phyloP scores from a whole-genome alignment of 345 rosid genomes.

The Eucalyptus urophylla region DNA sequence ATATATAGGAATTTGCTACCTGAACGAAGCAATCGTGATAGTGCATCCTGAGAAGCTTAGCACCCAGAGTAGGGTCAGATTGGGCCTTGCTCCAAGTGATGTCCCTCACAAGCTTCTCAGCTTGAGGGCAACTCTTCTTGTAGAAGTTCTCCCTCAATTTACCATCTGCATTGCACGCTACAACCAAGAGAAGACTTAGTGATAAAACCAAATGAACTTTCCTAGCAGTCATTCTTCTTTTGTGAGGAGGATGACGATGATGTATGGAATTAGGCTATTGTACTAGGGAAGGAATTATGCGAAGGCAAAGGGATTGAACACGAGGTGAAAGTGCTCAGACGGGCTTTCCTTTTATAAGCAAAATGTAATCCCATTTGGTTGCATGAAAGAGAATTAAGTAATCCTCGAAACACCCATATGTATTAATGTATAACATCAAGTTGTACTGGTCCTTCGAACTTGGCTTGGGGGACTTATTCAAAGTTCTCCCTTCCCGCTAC shows the following conservation, averaged over 20 bases:
- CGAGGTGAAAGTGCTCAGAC: not conserved
- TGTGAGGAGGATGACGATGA: not conserved
- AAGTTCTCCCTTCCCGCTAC: not conserved
- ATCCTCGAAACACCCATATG: not conserved
- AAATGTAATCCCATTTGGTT: not conserved
- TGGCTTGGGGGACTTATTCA: not conserved
- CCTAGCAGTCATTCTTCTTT: not conserved
- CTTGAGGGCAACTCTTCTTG: not conserved
- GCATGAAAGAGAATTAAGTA: not conserved
- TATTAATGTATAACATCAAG: not conserved
- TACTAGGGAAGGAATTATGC: not conserved
- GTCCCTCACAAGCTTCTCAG: not conserved
- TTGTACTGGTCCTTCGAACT: not conserved
- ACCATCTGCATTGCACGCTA: not conserved
- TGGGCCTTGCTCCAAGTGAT: not conserved
- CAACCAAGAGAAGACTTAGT: not conserved
- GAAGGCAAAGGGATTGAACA: not conserved
- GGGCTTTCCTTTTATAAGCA: not conserved
- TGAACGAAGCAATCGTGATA: not conserved
- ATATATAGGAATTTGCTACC: not conserved
- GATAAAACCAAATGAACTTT: not conserved
- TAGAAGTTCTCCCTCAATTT: not conserved
- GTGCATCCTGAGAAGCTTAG: conserved; percentile 1
- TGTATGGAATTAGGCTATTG: not conserved
- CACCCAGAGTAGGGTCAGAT: not conserved